phyloP scores from a whole-genome alignment of 371 early-diverging fungal genomes.

The Entomophthora muscae region DNA sequence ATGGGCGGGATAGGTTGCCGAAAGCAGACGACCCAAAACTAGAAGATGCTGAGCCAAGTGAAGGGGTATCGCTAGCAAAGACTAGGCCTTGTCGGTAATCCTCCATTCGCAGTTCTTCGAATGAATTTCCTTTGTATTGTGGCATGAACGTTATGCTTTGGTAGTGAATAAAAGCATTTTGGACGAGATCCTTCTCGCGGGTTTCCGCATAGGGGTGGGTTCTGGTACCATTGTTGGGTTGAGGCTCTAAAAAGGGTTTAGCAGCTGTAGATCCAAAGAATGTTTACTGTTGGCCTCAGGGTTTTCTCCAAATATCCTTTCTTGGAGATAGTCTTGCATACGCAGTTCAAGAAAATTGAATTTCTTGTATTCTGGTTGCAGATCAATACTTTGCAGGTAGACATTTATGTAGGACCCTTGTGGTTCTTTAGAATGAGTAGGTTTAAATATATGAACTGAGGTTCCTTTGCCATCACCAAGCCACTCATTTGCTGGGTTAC shows the following conservation, averaged over 20 bases:
- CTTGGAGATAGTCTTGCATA: background rate
- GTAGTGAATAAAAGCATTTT: background rate
- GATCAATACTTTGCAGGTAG: background rate
- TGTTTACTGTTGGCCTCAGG: background rate
- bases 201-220: background rate
- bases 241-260: background rate
- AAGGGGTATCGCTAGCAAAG: background rate
- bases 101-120: constrained; percentile 4
- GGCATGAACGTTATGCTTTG: background rate
- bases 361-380: background rate
- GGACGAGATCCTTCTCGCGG: background rate
- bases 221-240: constrained; percentile 2
- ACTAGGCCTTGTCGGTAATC: background rate
- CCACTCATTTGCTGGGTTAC: background rate
- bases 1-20: too few species aligned
- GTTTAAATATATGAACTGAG: background rate
- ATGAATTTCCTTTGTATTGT: background rate
- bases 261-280: background rate
- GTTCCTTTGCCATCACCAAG: background rate
- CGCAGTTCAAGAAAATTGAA: background rate
- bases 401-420: background rate
- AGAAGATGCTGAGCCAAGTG: background rate
- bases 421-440: background rate
- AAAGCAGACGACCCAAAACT: background rate
- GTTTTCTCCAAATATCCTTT: background rate